Base-by-base conservation (phyloP, 2,329 filamentous ascomycete species). In the Aureobasidium sp. region DNA sequence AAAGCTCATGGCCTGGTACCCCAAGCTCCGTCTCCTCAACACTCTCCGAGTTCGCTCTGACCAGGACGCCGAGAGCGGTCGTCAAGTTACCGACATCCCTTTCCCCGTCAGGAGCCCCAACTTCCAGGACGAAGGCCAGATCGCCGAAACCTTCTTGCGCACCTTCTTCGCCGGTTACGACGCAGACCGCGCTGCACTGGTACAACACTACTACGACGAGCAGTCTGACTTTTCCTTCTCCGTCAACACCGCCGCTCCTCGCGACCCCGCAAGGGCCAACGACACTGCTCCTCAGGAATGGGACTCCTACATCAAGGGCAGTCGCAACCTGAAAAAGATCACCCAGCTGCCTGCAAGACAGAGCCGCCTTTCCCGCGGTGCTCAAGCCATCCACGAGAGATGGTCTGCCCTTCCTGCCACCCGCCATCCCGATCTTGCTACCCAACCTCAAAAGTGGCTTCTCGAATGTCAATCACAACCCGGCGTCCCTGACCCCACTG, bases 1-100 rank as follows among this genome's bases (percentile, higher is more conserved):
- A 17, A 87, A 90, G 51, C 77, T 96, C 61, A 77, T 89, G 31
- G 83, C 84, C 42, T 95, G 90, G 87, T 97, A 90, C 69, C 92
- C 90, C 0, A 87, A 84, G 62, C 81, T 97, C 17, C 84, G 86
- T 67, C 82, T 86, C 62, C 77, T 97, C 65, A 95, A 95, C 71
- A 84, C 85, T 59, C 77, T 83, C 6, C 83, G 87, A 69, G 83
- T 96, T 19, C 84, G 90, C 62, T 88, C 87, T 1, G 80, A 85
- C 0, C 84, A 89, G 67, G 84, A 91, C 67, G 77, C 88, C 55
- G 83, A 82, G 79, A 83, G 60, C 73, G 77, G 66, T 74, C 78
- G 61, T 74, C 78, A 50, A 76, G 78, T 27, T 67, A 79, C 64
- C 74, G 84, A 69, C 78, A 79, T 73, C 69, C 86, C 71, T 74